These are phyloP conservation scores for Blastobotrys ciferrii DNA, from an alignment of 1,139 yeast species.

Conservation along the genomic window DNA sequence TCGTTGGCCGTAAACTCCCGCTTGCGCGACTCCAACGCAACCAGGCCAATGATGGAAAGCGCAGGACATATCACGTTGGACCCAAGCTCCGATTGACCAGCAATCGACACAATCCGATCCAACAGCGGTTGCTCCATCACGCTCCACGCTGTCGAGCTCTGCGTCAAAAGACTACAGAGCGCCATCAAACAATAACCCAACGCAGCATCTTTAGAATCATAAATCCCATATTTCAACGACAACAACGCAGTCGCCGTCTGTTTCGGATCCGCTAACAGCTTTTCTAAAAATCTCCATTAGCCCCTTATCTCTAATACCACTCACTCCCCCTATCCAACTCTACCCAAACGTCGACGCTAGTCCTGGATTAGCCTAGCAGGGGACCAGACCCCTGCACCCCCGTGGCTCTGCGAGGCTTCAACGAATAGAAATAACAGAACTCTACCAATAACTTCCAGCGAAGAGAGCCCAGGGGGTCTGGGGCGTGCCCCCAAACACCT, in stretches of 20 bases:
- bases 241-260: conserved; percentile 32
- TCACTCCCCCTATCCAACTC: too few relatives aligned
- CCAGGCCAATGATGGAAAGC: conserved; percentile 28
- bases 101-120: conserved; percentile 23
- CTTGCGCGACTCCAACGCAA: conserved; percentile 27
- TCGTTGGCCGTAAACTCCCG: conserved; percentile 16
- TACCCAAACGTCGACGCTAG: too few relatives aligned
- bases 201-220: conserved; percentile 28
- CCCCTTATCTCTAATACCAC: too few relatives aligned
- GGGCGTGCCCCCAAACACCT: too few relatives aligned
- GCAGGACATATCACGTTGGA: conserved; percentile 31
- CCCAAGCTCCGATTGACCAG: conserved; percentile 25
- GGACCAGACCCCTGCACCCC: too few relatives aligned
- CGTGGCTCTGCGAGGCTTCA: too few relatives aligned
- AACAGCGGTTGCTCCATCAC: conserved; percentile 31
- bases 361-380: too few relatives aligned
- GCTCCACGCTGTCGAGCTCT: conserved; percentile 31
- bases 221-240: conserved; percentile 33
- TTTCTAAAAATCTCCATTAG: conserved; percentile 20
- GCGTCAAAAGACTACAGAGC: conserved; percentile 26
- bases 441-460: too few relatives aligned
- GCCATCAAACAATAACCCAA: conserved; percentile 30
- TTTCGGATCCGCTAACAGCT: conserved; percentile 31
- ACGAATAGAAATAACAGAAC: too few relatives aligned
- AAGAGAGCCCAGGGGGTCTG: too few relatives aligned